Conservation (phyloP, 768 basidiomycete genomes). For the Punctularia strigosozonata region DNA sequence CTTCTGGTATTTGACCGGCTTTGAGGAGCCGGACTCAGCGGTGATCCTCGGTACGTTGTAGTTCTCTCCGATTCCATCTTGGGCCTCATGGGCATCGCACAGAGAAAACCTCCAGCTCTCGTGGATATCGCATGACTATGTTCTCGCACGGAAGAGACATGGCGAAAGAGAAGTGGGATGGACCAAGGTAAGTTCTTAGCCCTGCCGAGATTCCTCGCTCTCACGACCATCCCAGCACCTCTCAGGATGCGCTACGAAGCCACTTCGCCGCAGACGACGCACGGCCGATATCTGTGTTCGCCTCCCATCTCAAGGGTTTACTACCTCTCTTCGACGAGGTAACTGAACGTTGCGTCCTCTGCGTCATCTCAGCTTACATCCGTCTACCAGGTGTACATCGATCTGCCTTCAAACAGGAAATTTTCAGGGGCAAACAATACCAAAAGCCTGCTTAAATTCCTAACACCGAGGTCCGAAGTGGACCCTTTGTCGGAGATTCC, state of each 20-base stretch:
- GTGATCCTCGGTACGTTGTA: conserved; percentile 57
- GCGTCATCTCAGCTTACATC: no score
- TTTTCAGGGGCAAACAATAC: neutral
- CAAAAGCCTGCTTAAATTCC: conserved; percentile 2
- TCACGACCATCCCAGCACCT: conserved; percentile 34
- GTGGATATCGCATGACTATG: conserved; percentile 80
- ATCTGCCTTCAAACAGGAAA: conserved; percentile 15
- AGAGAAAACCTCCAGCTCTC: conserved; percentile 62
- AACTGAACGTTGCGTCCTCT: no score
- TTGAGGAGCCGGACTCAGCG: conserved; percentile 87
- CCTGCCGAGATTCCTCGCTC: conserved; percentile 1
- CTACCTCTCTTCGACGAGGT: no score
- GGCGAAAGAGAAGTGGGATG: conserved; percentile 85
- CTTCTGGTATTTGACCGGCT: conserved; percentile 95
- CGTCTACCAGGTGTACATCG: conserved; percentile 35
- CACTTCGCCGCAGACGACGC: conserved; percentile 78
- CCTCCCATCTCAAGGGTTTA: conserved; percentile 44
- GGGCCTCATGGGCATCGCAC: conserved; percentile 4
- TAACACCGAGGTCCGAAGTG: neutral
- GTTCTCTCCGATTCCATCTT: neutral
- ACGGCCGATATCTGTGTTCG: conserved; percentile 40
- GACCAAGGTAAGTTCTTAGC: conserved; percentile 41
- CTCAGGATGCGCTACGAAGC: conserved; percentile 45
- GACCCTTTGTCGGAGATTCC: conserved; percentile 9
- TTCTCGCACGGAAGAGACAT: conserved; percentile 71